A percentile compares a stretch with the other conserved stretches of the same genome.
Evolutionary conservation across 306 rosid genomes (phyloP).

Genomic region (Hylodesmum podocarpum): DNA sequence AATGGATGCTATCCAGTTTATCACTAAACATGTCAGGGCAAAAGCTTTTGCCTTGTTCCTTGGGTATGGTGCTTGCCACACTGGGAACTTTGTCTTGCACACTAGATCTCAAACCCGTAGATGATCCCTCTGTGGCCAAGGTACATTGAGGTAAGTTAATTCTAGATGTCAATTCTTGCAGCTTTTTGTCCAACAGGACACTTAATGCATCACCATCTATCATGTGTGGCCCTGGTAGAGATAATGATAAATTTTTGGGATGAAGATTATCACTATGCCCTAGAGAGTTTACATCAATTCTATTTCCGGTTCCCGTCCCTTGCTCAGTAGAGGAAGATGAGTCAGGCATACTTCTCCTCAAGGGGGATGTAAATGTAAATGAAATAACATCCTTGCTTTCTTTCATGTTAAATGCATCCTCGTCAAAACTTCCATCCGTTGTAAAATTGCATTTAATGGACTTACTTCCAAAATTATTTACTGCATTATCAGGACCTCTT

Average conservation of each 20-base stretch:
- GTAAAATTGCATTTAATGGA: conserved; percentile 60
- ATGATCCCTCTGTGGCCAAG: conserved; percentile 41
- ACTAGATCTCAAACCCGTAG: conserved; percentile 47
- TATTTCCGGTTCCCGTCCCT: conserved; percentile 37
- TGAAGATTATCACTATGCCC: conserved; percentile 39
- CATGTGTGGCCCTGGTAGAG: conserved; percentile 41
- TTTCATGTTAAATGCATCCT: conserved; percentile 50
- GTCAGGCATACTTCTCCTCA: conserved; percentile 55
- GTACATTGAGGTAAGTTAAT: conserved; percentile 43
- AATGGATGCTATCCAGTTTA: conserved; percentile 5
- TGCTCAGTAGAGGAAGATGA: conserved; percentile 41
- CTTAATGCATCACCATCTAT: conserved; percentile 67
- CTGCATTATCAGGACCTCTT: conserved; percentile 35
- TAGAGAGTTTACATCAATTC: conserved; percentile 39
- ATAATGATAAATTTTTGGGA: conserved; percentile 42
- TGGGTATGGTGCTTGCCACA: conserved; percentile 20
- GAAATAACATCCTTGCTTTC: conserved; percentile 74
- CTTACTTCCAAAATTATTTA: conserved; percentile 39
- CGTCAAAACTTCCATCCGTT: conserved; percentile 43
- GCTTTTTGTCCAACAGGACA: conserved; percentile 81
- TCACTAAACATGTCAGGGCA: conserved; percentile 29
- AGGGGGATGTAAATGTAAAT: conserved; percentile 85
- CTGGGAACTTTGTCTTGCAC: conserved; percentile 40
- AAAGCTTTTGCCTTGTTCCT: background rate
- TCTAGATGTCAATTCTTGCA: conserved; percentile 70